Conservation (phyloP, 2,329 filamentous ascomycete species). For the Aotearoamyces nothofagi region DNA sequence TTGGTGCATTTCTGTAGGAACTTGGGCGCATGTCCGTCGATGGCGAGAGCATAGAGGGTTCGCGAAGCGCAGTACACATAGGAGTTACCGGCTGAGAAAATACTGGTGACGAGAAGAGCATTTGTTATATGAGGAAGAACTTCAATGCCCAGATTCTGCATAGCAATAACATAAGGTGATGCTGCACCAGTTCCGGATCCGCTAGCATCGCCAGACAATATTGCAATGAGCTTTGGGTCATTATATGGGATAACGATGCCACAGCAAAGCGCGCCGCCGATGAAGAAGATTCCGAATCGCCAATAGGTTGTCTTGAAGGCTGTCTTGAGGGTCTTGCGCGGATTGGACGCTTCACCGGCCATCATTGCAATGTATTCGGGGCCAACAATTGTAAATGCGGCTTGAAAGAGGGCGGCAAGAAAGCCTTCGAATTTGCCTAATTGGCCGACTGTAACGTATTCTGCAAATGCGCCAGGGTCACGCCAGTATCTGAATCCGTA, state of each 20-base stretch:
- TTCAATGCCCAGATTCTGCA: constrained; percentile 29
- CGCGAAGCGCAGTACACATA: constrained; percentile 33
- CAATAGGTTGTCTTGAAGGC: constrained; percentile 30
- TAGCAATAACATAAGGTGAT: constrained; percentile 29
- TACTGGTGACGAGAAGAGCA: constrained; percentile 33
- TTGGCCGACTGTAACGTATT: constrained; percentile 42
- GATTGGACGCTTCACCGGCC: constrained; percentile 41
- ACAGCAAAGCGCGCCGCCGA: constrained; percentile 26
- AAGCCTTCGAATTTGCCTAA: constrained; percentile 51
- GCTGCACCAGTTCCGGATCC: constrained; percentile 31
- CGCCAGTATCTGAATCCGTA: constrained; percentile 56
- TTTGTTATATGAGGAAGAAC: constrained; percentile 34
- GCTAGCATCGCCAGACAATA: constrained; percentile 17
- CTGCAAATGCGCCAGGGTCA: constrained; percentile 35
- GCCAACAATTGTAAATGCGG: constrained; percentile 45
- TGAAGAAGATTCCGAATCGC: constrained; percentile 29
- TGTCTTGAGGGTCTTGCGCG: constrained; percentile 29
- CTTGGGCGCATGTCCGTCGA: constrained; percentile 31
- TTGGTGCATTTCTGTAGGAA: constrained; percentile 31
- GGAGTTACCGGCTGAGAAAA: constrained; percentile 36
- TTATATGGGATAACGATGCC: constrained; percentile 26
- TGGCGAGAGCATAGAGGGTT: constrained; percentile 32
- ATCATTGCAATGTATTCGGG: constrained; percentile 46
- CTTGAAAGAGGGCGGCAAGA: constrained; percentile 47
- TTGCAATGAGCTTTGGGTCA: constrained; percentile 23